phyloP scores from a whole-genome alignment of 1,284 basidiomycete genomes.

The Singerocomus inundabilis region DNA sequence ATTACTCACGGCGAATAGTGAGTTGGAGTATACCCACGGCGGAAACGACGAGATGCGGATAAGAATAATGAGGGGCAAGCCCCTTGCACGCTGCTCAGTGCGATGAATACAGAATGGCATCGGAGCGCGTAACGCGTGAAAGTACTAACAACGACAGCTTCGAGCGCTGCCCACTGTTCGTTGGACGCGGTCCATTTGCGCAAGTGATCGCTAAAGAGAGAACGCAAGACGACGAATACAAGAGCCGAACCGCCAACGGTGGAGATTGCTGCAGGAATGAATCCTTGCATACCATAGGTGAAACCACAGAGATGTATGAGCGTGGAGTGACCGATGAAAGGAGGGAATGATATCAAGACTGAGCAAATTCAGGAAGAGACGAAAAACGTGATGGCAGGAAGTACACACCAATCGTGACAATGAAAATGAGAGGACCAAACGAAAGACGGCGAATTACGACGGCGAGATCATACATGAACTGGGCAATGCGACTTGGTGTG shows the following conservation, averaged over 20 bases:
- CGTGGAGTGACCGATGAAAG: slow-evolving; percentile 73
- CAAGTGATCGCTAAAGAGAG: slow-evolving; percentile 55
- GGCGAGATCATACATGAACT: slow-evolving; percentile 68
- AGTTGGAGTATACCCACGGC: slow-evolving; percentile 80
- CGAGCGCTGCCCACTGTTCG: slow-evolving; percentile 75
- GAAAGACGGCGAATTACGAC: slow-evolving; percentile 57
- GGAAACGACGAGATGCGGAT: slow-evolving; percentile 82
- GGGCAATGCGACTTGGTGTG: slow-evolving; percentile 63
- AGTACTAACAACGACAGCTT: slow-evolving; percentile 64
- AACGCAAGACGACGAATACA: slow-evolving; percentile 63
- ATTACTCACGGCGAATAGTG: slow-evolving; percentile 67
- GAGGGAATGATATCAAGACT: slow-evolving; percentile 77
- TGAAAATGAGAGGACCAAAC: slow-evolving; percentile 64
- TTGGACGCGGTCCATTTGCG: slow-evolving; percentile 58
- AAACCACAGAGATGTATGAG: slow-evolving; percentile 70
- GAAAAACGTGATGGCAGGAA: slow-evolving; percentile 3
- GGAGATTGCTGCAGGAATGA: slow-evolving; percentile 59
- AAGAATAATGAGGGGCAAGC: slow-evolving; percentile 74
- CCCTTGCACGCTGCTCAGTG: slow-evolving; percentile 55
- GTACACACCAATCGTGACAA: slow-evolving; percentile 49
- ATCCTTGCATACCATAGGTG: slow-evolving; percentile 76
- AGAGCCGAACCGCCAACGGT: slow-evolving; percentile 67
- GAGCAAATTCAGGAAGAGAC: slow-evolving; percentile 11
- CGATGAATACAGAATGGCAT: slow-evolving; percentile 1
- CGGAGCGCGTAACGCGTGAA: slow-evolving; percentile 6